Percentiles rank a stretch among this genome's conserved stretches.
Evolutionary conservation across 2,329 filamentous ascomycete genomes (phyloP).

Genomic region (Colletotrichum melonis): DNA sequence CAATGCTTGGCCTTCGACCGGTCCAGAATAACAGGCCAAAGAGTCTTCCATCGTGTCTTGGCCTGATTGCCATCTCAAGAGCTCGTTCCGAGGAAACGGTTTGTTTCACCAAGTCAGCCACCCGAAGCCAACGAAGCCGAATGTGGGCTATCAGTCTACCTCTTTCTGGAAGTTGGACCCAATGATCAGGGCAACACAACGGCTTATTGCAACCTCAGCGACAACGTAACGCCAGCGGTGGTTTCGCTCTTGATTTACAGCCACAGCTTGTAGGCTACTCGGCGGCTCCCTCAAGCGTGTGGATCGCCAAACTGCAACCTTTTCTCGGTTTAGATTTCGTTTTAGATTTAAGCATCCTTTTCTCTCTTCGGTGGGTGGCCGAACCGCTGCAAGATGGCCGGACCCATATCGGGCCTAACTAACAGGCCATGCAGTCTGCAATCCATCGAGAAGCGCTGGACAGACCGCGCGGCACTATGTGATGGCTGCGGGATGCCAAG

Average conservation of each 20-base stretch:
- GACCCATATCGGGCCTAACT: neutral
- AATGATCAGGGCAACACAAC: slow-evolving; percentile 13
- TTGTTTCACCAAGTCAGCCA: slow-evolving; percentile 27
- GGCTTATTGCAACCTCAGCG: slow-evolving; percentile 18
- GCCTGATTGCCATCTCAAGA: neutral
- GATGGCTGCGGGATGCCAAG: slow-evolving; percentile 6
- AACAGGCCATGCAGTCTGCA: neutral
- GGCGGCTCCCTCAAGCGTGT: neutral
- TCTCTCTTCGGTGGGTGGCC: neutral
- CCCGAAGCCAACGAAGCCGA: neutral
- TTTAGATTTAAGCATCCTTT: slow-evolving; percentile 28
- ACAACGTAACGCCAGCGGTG: slow-evolving; percentile 24
- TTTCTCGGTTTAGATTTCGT: slow-evolving; percentile 21
- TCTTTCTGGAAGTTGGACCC: neutral
- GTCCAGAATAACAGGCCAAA: neutral
- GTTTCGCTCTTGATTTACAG: slow-evolving; percentile 14
- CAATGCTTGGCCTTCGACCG: slow-evolving; percentile 6
- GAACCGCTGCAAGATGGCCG: slow-evolving; percentile 3
- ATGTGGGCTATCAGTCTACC: neutral
- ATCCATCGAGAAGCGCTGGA: slow-evolving; percentile 19
- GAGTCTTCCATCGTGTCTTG: neutral
- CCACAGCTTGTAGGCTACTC: slow-evolving; percentile 6
- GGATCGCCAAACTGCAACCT: slow-evolving; percentile 21
- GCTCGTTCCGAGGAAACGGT: neutral
- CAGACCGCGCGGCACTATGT: slow-evolving; percentile 28